Percentiles rank a stretch among this genome's conserved stretches.
Conservation (phyloP, 2,329 filamentous ascomycete species). For the Penicillium glabrum region DNA sequence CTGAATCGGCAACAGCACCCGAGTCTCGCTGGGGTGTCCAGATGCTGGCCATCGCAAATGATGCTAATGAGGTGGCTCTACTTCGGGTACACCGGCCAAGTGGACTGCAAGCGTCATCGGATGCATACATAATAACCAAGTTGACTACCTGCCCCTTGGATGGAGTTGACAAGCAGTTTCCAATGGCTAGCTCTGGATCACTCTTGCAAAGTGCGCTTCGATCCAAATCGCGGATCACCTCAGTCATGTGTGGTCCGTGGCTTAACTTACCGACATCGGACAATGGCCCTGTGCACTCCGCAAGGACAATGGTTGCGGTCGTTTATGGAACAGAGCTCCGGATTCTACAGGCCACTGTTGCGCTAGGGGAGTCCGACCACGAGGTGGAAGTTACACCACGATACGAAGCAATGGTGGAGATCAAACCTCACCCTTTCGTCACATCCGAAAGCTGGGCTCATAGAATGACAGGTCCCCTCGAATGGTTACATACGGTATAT, state of each 20-base stretch:
- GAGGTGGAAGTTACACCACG: not conserved
- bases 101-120: not conserved
- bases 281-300: constrained; percentile 8
- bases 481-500: constrained; percentile 34
- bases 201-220: constrained; percentile 30
- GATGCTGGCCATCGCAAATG: constrained; percentile 39
- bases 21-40: constrained; percentile 38
- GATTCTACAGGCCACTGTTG: constrained; percentile 24
- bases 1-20: not conserved
- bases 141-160: constrained; percentile 24
- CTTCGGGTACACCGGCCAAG: constrained; percentile 24
- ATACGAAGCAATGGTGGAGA: constrained; percentile 9
- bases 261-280: constrained; percentile 2
- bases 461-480: constrained; percentile 31
- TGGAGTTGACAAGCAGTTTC: constrained; percentile 10
- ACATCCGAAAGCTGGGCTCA: constrained; percentile 10
- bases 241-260: constrained; percentile 38
- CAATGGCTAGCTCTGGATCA: constrained; percentile 24
- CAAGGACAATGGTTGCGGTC: constrained; percentile 27
- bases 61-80: constrained; percentile 38
- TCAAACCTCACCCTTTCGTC: constrained; percentile 14
- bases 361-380: constrained; percentile 3
- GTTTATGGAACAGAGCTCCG: constrained; percentile 30
- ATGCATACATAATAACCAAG: constrained; percentile 25
- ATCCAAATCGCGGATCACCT: constrained; percentile 23